Conservation (phyloP, 805 yeast species). For the Lipomyces yamadae region DNA sequence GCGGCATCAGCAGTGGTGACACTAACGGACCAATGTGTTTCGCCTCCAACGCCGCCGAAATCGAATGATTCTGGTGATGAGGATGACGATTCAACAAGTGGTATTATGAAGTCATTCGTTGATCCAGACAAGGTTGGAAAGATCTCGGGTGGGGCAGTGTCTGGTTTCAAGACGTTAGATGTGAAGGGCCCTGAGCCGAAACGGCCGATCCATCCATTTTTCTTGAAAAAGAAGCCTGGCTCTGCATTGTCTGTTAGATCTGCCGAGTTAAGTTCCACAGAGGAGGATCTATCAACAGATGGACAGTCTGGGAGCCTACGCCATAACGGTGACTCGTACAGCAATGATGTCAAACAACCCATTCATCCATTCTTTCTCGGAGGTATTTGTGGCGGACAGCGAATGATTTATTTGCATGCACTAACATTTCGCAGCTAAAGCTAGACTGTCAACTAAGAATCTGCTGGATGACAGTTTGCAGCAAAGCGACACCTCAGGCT, state of each 20-base stretch:
- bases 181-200: background rate
- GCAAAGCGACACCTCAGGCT: slow-evolving; percentile 7
- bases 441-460: background rate
- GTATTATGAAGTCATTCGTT: background rate
- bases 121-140: background rate
- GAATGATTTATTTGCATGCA: background rate
- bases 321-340: background rate
- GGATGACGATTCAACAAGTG: background rate
- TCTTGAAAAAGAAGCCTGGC: slow-evolving; percentile 9
- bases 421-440: background rate
- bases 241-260: background rate
- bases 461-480: background rate
- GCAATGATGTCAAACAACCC: background rate
- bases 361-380: slow-evolving; percentile 6
- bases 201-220: slow-evolving; percentile 25
- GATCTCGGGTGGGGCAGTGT: background rate
- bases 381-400: background rate
- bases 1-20: background rate
- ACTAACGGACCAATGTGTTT: slow-evolving; percentile 1
- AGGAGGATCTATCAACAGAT: background rate
- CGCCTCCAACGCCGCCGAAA: slow-evolving; percentile 31
- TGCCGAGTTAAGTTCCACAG: background rate
- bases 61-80: slow-evolving; percentile 16
- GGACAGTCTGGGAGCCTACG: background rate
- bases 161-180: background rate